phyloP scores from a whole-genome alignment of 495 filamentous ascomycete genomes.

The Penicillium ucsense region DNA sequence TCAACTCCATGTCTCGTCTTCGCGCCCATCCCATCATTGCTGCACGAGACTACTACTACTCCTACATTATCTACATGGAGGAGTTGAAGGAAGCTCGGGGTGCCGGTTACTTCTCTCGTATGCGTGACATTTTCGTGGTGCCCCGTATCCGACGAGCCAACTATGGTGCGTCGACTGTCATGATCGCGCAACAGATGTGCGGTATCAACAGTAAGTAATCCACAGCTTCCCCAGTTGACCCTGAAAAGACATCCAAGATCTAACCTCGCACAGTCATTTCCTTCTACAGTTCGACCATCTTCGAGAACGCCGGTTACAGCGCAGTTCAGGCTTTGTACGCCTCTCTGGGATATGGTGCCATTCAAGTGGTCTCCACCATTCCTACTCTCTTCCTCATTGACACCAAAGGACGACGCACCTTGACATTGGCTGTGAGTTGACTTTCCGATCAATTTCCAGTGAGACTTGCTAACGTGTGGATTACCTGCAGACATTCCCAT shows the following conservation, averaged over 20 bases:
- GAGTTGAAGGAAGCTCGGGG: constrained; percentile 32
- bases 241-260: background rate
- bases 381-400: constrained; percentile 62
- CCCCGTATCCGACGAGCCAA: constrained; percentile 55
- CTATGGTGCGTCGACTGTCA: constrained; percentile 52
- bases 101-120: constrained; percentile 43
- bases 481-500: constrained; percentile 66
- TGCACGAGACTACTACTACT: constrained; percentile 28
- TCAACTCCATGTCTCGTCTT: constrained; percentile 45
- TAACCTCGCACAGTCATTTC: constrained; percentile 48
- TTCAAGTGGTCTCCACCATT: constrained; percentile 65
- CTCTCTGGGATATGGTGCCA: constrained; percentile 48
- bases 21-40: constrained; percentile 35
- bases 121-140: constrained; percentile 52
- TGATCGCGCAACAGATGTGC: constrained; percentile 45
- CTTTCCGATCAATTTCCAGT: background rate
- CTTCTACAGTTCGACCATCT: constrained; percentile 73
- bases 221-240: background rate
- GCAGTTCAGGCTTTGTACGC: constrained; percentile 56
- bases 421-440: constrained; percentile 31
- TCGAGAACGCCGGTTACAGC: constrained; percentile 47
- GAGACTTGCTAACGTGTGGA: constrained; percentile 16
- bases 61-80: constrained; percentile 47
- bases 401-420: constrained; percentile 63
- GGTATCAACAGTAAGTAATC: constrained; percentile 37